Conservation (phyloP, 2,329 filamentous ascomycete genomes). For the Fusarium vanettenii region DNA sequence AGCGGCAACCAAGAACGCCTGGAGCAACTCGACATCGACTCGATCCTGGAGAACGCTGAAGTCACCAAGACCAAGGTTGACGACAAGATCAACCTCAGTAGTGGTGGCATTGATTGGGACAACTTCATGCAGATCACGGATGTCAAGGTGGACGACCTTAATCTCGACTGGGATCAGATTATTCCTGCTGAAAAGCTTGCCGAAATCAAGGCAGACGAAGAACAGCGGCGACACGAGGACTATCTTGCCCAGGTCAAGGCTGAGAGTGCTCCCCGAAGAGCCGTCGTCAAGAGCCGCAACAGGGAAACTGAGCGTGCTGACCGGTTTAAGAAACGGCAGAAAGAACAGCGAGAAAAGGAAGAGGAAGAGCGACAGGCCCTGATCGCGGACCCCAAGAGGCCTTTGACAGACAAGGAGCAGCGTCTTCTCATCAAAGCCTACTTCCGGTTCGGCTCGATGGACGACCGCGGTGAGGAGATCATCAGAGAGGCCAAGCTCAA, state of each 20-base stretch:
- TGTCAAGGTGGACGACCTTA: slow-evolving; percentile 86
- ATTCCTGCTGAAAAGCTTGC: slow-evolving; percentile 95
- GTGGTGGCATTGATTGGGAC: slow-evolving; percentile 85
- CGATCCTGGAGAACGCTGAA: slow-evolving; percentile 95
- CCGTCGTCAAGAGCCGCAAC: slow-evolving; percentile 67
- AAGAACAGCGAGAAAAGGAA: slow-evolving; percentile 73
- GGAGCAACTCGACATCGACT: slow-evolving; percentile 97
- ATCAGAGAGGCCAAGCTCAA: slow-evolving; percentile 86
- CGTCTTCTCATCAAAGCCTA: slow-evolving; percentile 92
- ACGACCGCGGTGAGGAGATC: slow-evolving; percentile 88
- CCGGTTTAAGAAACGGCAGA: slow-evolving; percentile 74
- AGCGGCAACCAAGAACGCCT: slow-evolving; percentile 96
- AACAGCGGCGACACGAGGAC: slow-evolving; percentile 83
- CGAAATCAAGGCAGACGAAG: slow-evolving; percentile 88
- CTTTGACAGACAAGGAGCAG: slow-evolving; percentile 91
- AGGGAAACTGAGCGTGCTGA: slow-evolving; percentile 72
- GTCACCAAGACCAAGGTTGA: slow-evolving; percentile 96
- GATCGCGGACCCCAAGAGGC: slow-evolving; percentile 85
- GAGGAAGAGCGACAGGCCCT: slow-evolving; percentile 78
- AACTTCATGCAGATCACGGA: slow-evolving; percentile 99
- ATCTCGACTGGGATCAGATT: slow-evolving; percentile 96
- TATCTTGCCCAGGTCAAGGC: slow-evolving; percentile 86
- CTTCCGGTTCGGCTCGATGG: slow-evolving; percentile 89
- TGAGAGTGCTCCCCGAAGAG: slow-evolving; percentile 85
- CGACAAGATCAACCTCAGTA: slow-evolving; percentile 90